Conservation (phyloP, 2,329 filamentous ascomycete genomes). For the Paraphoma sp. region DNA sequence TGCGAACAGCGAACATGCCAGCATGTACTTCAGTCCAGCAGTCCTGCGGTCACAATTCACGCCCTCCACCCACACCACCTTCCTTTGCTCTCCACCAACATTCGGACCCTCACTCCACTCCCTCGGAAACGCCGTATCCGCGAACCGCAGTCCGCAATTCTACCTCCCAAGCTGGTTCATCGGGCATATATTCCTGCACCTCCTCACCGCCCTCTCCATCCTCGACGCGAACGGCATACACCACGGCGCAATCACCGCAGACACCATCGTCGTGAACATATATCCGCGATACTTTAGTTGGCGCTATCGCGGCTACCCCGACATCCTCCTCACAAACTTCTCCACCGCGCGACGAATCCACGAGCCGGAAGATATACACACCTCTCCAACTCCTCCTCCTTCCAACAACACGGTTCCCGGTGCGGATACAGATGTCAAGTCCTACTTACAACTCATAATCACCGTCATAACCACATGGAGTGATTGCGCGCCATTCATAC, state of each 20-base stretch:
- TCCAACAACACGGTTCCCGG: no score
- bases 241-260: constrained; percentile 4
- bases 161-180: constrained; percentile 15
- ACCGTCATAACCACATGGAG: constrained; percentile 10
- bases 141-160: no score
- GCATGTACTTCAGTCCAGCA: no score
- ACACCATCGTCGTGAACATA: constrained; percentile 13
- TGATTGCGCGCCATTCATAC: constrained; percentile 2
- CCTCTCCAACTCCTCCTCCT: no score
- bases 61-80: no score
- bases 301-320: constrained; percentile 17
- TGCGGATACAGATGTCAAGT: constrained; percentile 3
- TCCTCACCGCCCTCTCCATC: constrained; percentile 11
- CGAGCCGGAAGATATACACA: no score
- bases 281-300: constrained; percentile 7
- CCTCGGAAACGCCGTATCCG: no score
- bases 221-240: constrained; percentile 8
- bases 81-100: no score
- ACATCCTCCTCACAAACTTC: constrained; percentile 15
- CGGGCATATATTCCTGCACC: constrained; percentile 15
- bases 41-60: no score
- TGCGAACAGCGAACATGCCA: no score
- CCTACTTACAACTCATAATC: constrained; percentile 7
- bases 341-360: neutral
- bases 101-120: no score